Evolutionary conservation across 805 yeast species (phyloP), one percentile per base, ranked within the genome.

Genomic region (Candida sithepensis): DNA sequence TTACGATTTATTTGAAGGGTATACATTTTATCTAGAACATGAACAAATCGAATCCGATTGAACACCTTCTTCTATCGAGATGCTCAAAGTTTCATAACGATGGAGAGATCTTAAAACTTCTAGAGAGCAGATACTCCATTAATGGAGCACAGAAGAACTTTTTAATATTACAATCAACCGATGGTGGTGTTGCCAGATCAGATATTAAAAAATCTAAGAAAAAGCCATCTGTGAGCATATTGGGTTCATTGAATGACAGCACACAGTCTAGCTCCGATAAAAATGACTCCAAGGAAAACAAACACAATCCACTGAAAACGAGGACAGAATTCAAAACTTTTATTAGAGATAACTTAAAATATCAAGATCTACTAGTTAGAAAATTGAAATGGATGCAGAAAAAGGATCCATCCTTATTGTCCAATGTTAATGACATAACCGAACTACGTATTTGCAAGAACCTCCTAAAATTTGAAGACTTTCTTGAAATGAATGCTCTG

Each of bases 401-500:
- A 37, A 57, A 59, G 43, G 45, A 65, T 57, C 54, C 70, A 42
- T 38, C 53, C 44, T 45, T 56, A 18, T 23, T 56, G 2, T 19
- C 44, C 2, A 44, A 50, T 46, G 45, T 54, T 8, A 42, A 51
- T 4, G 64, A 64, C 30, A 49, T 67, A 7, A 46, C 55, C 0
- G 37, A 51, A 9, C 43, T 65, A 20, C 51, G 48, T 10, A 49
- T 56, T 2, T 65, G 65, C 44, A 43, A 47, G 12, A 48, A 54
- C 1, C 41, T 67, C 10, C 44, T 67, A 23, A 57, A 65, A 22
- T 82, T 73, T 57, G 78, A 73, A 36, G 75, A 75, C 23, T 85
- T 82, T 53, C 41, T 66, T 2, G 76, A 75, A 2, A 68, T 88
- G 66, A 74, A 84, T 59, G 58, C 59, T n/a, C 68, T 90, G 22